phyloP scores from a whole-genome alignment of 2,329 filamentous ascomycete genomes.

The Colletotrichum cereale region DNA sequence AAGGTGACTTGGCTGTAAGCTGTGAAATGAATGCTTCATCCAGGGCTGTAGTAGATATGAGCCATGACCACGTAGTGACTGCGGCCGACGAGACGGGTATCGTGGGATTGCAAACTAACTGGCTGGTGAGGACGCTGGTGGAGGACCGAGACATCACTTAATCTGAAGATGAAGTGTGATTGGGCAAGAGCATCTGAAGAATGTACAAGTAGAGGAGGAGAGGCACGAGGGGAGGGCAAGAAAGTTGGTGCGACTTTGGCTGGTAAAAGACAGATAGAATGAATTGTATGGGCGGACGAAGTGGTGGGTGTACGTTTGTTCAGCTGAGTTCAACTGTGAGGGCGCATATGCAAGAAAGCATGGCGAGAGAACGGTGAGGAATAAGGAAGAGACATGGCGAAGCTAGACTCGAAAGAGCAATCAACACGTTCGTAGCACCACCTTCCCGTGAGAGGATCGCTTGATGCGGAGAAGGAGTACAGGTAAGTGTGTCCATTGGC shows the following conservation, averaged over 20 bases:
- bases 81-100: conserved; percentile 9
- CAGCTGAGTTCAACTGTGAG: not conserved
- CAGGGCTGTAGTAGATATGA: not conserved
- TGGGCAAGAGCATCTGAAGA: conserved; percentile 32
- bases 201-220: conserved; percentile 2
- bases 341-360: not conserved
- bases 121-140: not conserved
- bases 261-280: conserved; percentile 2
- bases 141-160: conserved; percentile 11
- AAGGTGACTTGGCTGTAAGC: not conserved
- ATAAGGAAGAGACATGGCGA: not conserved
- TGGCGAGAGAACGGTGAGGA: conserved; percentile 1
- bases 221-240: conserved; percentile 3
- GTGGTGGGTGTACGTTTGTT: not conserved
- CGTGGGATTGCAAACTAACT: not conserved
- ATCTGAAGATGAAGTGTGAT: conserved; percentile 7
- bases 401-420: conserved; percentile 10
- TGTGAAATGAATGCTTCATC: not conserved
- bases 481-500: not conserved
- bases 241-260: conserved; percentile 4
- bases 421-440: not conserved
- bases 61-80: not conserved
- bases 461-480: not conserved
- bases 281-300: not conserved
- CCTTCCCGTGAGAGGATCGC: not conserved